These are phyloP conservation scores for Oropetium thomaeum DNA, from an alignment of 176 grass and related monocot genomes.

Conservation along the genomic window DNA sequence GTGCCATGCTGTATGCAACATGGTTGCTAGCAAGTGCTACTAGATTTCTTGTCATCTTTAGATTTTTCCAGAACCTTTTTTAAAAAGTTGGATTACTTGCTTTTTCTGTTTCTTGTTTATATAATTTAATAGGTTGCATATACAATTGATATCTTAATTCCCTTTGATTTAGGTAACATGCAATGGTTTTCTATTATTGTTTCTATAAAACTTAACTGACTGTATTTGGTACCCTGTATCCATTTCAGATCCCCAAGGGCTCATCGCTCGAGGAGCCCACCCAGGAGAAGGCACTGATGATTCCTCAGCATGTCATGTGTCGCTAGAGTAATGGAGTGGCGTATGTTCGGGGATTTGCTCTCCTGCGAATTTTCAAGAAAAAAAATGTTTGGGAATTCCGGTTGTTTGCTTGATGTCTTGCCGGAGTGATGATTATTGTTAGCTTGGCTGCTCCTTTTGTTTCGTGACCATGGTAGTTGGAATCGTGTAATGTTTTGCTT, in stretches of 20 bases:
- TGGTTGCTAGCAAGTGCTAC: not conserved
- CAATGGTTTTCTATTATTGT: not conserved
- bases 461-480: not conserved
- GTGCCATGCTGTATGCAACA: not conserved
- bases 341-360: too few species aligned
- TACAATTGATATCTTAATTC: not conserved
- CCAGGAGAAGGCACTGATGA: constrained; percentile 60
- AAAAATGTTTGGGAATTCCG: constrained; percentile 24
- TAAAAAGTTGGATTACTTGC: not conserved
- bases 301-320: constrained; percentile 15
- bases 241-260: constrained; percentile 39
- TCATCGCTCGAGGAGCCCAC: constrained; percentile 56
- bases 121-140: not conserved
- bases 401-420: constrained; percentile 22
- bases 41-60: not conserved
- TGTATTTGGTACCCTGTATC: constrained; percentile 10
- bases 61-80: not conserved
- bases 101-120: not conserved
- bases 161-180: not conserved
- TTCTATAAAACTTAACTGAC: not conserved
- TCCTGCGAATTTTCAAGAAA: too few species aligned
- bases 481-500: constrained; percentile 1
- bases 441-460: not conserved
- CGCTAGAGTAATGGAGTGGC: not conserved
- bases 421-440: not conserved